phyloP scores from a whole-genome alignment of 805 yeast species.

The Candida tammaniensis region DNA sequence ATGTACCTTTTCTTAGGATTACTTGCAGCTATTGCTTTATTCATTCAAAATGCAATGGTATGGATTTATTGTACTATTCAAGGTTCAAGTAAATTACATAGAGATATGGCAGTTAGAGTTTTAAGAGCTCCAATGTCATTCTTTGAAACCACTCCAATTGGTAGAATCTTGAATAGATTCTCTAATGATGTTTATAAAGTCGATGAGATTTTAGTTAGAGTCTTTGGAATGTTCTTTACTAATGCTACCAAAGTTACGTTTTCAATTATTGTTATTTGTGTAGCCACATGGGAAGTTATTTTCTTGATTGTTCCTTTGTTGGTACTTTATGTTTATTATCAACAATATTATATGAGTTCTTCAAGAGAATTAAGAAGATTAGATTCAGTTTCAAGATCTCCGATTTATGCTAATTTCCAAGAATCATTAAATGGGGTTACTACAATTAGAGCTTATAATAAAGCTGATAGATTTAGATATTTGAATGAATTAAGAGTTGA shows the following conservation, averaged over 20 bases:
- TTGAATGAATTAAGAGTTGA: conserved; percentile 74
- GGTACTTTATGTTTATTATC: conserved; percentile 65
- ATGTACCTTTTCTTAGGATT: conserved; percentile 76
- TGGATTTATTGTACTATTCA: conserved; percentile 82
- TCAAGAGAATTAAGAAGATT: conserved; percentile 82
- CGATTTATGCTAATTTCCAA: conserved; percentile 81
- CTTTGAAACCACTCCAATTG: conserved; percentile 94
- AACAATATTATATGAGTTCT: conserved; percentile 70
- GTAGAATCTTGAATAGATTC: conserved; percentile 86
- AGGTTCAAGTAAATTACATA: conserved; percentile 76
- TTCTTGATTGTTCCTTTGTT: conserved; percentile 70
- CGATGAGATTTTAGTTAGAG: conserved; percentile 74
- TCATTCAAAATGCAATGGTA: conserved; percentile 64
- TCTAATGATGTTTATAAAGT: conserved; percentile 88
- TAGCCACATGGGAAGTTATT: conserved; percentile 84
- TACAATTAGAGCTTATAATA: conserved; percentile 72
- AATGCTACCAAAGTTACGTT: conserved; percentile 64
- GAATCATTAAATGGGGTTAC: conserved; percentile 76
- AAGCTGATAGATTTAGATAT: conserved; percentile 58
- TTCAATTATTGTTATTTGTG: conserved; percentile 75
- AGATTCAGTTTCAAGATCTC: conserved; percentile 77
- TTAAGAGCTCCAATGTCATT: conserved; percentile 92
- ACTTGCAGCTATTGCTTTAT: conserved; percentile 54
- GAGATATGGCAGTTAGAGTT: conserved; percentile 66
- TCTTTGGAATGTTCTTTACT: conserved; percentile 64